Evolutionary conservation across 345 rosid species (phyloP).

Genomic region (Gossypium ekmanianum): DNA sequence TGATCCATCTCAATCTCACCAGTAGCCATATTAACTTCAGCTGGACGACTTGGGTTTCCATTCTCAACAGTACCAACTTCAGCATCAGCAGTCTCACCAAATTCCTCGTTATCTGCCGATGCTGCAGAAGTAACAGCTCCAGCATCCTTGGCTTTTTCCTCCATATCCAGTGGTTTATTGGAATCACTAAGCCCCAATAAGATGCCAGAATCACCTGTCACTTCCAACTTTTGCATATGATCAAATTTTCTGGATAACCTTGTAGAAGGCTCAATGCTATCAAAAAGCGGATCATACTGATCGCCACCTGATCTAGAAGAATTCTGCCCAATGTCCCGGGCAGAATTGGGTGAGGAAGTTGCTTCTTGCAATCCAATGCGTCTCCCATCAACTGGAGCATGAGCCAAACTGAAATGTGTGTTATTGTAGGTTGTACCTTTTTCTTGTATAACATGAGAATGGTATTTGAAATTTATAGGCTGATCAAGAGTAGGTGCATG

Average conservation of each 20-base stretch:
- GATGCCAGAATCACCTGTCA: constrained; percentile 32
- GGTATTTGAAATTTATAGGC: constrained; percentile 34
- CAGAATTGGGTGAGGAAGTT: constrained; percentile 40
- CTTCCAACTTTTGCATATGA: constrained; percentile 39
- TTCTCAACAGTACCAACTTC: constrained; percentile 62
- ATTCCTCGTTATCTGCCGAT: constrained; percentile 50
- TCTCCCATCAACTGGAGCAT: constrained; percentile 32
- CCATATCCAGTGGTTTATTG: constrained; percentile 49
- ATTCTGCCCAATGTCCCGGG: constrained; percentile 29
- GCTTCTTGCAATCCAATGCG: constrained; percentile 40
- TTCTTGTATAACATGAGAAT: constrained; percentile 37
- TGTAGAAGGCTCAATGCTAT: constrained; percentile 67
- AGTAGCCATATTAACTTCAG: constrained; percentile 26
- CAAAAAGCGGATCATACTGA: constrained; percentile 86
- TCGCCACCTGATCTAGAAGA: constrained; percentile 37
- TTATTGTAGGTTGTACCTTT: constrained; percentile 21
- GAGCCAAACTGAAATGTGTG: constrained; percentile 22
- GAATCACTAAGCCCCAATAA: constrained; percentile 42
- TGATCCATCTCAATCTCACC: constrained; percentile 57
- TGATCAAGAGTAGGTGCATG: constrained; percentile 47
- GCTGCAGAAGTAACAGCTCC: constrained; percentile 33
- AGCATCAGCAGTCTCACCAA: constrained; percentile 65
- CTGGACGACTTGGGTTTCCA: constrained; percentile 42
- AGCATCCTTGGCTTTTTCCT: constrained; percentile 47
- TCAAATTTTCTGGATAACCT: constrained; percentile 36